A percentile compares a stretch with the other conserved stretches of the same genome.
These are phyloP conservation scores for Orychophragmus violaceus DNA, from an alignment of 345 rosid species.

Conservation along the genomic window DNA sequence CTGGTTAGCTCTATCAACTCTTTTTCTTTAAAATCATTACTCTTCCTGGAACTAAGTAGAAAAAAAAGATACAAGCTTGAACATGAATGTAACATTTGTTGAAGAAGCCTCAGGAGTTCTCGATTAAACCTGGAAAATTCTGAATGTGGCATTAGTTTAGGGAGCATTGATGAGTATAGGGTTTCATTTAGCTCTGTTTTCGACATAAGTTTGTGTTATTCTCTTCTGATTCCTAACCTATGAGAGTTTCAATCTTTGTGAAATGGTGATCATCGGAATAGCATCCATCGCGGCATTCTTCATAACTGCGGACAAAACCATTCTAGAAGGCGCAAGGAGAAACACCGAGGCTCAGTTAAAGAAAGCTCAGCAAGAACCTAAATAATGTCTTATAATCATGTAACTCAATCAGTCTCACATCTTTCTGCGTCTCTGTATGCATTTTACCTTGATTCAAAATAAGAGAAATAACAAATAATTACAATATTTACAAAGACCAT, in stretches of 20 bases:
- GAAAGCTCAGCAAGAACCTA: conserved; percentile 26
- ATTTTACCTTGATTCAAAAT: conserved; percentile 5
- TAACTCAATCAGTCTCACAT: conserved; percentile 17
- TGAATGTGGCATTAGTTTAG: too few species aligned
- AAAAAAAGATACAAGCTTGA: background rate
- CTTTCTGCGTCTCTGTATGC: background rate
- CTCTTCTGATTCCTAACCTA: background rate
- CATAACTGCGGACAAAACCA: conserved; percentile 92
- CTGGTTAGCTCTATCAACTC: conserved; percentile 32
- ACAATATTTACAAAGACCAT: background rate
- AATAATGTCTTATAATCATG: conserved; percentile 3
- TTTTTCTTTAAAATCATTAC: too few species aligned
- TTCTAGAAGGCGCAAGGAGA: conserved; percentile 67
- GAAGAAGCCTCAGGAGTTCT: too few species aligned
- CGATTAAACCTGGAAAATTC: too few species aligned
- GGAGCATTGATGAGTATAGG: too few species aligned
- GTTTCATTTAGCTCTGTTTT: too few species aligned
- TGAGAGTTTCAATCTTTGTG: background rate
- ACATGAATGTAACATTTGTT: background rate
- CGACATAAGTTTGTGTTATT: too few species aligned
- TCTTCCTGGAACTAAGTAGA: too few species aligned
- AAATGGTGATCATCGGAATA: conserved; percentile 12
- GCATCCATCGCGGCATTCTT: conserved; percentile 80
- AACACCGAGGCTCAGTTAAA: conserved; percentile 28
- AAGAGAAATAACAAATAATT: background rate